Base-by-base conservation (phyloP, 2,329 filamentous ascomycete species). In the Exophiala spinifera region DNA sequence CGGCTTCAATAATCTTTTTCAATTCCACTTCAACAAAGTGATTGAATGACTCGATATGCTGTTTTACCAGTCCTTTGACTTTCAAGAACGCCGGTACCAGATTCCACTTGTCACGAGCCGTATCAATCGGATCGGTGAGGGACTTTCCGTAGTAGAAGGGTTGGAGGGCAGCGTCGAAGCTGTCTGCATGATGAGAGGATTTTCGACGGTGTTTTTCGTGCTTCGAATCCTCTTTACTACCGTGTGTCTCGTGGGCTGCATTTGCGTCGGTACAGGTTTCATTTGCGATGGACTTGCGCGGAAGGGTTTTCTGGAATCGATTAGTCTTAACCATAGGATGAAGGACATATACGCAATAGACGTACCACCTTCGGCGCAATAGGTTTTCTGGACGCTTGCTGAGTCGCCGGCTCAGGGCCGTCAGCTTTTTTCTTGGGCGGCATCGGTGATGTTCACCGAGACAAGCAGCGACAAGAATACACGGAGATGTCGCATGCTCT, bases 1-100 rank as follows among this genome's bases (percentile, higher is more conserved):
- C 97, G 48, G 92, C 89, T 69, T 89, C 86, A 62, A 99, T 87
- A 64, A 99, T 99, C 66, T 96, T 91, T 74, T 96, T 96, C 70
- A 99, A 85, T 69, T 97, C 91, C 53, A 95, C 88, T 64, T 99
- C 90, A 63, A 96, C 88, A 65, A 99, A 97, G 74, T 94, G 96
- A 74, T 99, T 96, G 79, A 95, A 99, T 20, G 94, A 97, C 76
- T 99, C 95, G 68, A 96, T 92, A 71, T 96, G 91, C 77, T 97
- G 92, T 72, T 96, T 96, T 49, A 96, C 91, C 53, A 96, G 78
- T 53, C 91, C 91, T 74, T 99, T 99, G 66, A 96, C 91, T 72
- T 96, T 96, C 55, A 99, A 77, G 71, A 99, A 99, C n/a, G 94
- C 94, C 0, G 94, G 95, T 23, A 99, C 76, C 39, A 99, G 79